phyloP scores from a whole-genome alignment of 169 alveolate species.

The Plasmodium vivax region DNA sequence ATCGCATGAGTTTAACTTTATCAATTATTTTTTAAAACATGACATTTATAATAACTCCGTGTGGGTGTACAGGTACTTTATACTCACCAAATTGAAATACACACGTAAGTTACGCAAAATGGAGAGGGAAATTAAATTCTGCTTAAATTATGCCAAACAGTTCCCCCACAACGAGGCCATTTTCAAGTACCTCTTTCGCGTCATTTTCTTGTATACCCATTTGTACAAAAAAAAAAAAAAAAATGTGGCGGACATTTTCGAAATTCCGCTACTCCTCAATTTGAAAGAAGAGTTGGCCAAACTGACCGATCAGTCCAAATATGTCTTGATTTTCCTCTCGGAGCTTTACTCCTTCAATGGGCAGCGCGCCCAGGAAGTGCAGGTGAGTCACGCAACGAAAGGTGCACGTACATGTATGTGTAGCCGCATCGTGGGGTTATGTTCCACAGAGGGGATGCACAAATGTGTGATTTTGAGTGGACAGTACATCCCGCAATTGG shows the following conservation, averaged over 20 bases:
- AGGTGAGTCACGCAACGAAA: not conserved
- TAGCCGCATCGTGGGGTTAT: not conserved
- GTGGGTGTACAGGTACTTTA: conserved; percentile 73
- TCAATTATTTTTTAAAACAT: conserved; percentile 54
- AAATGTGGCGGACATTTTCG: conserved; percentile 14
- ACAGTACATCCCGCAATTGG: not conserved
- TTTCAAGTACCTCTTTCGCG: conserved; percentile 51
- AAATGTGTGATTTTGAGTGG: not conserved
- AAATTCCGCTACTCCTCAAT: conserved; percentile 33
- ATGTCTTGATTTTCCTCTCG: conserved; percentile 29
- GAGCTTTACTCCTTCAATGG: conserved; percentile 56
- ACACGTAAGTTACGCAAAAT: conserved; percentile 2
- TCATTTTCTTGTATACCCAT: conserved; percentile 29
- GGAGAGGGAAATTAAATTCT: conserved; percentile 44
- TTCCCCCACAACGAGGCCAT: conserved; percentile 58
- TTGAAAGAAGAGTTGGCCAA: conserved; percentile 20
- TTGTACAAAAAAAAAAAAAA: conserved; percentile 5
- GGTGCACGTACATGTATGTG: not conserved
- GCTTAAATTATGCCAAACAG: conserved; percentile 49
- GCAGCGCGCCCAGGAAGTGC: not conserved
- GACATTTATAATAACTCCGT: conserved; percentile 73
- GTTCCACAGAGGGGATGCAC: not conserved
- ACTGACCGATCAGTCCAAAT: conserved; percentile 23
- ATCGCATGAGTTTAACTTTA: conserved; percentile 36
- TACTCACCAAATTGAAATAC: conserved; percentile 43